Percentiles rank a stretch among this genome's conserved stretches.
These are phyloP conservation scores for Diaporthe eres DNA, from an alignment of 2,329 filamentous ascomycete species.

Conservation along the genomic window DNA sequence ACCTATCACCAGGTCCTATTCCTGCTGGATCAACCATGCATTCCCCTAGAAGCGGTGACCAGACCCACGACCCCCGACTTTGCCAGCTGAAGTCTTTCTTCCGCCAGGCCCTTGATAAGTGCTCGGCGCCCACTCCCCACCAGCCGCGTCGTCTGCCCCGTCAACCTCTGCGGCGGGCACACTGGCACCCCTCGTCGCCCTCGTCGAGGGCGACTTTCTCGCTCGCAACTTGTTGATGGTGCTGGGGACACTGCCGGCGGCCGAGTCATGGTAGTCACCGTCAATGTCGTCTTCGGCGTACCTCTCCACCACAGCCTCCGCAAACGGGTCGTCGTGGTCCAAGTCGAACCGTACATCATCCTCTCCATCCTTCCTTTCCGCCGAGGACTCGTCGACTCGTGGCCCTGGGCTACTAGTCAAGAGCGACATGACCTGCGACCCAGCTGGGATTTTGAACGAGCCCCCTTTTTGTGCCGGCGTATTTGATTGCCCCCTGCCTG, in stretches of 20 bases:
- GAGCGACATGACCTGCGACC: slow-evolving; percentile 26
- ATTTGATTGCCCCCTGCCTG: not conserved
- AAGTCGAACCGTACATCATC: not conserved
- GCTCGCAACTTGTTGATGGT: not conserved
- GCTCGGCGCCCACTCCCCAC: slow-evolving; percentile 10
- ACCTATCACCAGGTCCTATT: not conserved
- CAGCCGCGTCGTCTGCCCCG: not conserved
- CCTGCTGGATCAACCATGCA: not conserved
- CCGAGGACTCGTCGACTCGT: not conserved
- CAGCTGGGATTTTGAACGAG: not conserved
- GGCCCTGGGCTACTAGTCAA: slow-evolving; percentile 31
- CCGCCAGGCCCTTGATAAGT: slow-evolving; percentile 16
- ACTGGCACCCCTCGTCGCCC: slow-evolving; percentile 22
- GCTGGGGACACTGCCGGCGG: not conserved
- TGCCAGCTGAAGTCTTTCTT: not conserved
- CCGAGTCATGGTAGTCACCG: slow-evolving; percentile 25
- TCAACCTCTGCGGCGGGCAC: slow-evolving; percentile 18
- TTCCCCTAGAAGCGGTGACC: not conserved
- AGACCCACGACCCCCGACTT: not conserved
- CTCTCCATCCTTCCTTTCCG: slow-evolving; percentile 2
- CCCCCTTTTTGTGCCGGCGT: not conserved
- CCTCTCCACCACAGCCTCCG: not conserved
- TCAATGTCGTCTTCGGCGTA: slow-evolving; percentile 38
- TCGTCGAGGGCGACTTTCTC: not conserved
- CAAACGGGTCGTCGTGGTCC: not conserved